Evolutionary conservation across 2,329 filamentous ascomycete species (phyloP).

Genomic region (Emmonsia crescens): DNA sequence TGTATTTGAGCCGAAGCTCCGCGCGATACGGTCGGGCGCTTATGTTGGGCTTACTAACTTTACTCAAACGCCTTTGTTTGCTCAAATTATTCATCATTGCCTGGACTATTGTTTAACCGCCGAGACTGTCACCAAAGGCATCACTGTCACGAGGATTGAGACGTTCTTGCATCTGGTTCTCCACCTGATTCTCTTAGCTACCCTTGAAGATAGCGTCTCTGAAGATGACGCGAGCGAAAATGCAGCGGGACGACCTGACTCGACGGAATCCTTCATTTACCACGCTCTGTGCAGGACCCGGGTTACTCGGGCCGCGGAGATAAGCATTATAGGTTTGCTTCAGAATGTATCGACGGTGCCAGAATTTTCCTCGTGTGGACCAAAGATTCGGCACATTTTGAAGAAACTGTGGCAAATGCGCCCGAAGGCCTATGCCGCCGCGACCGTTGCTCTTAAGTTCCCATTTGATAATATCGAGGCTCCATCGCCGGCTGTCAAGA

Average conservation of each 20-base stretch:
- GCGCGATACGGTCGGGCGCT: constrained; percentile 61
- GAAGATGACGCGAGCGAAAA: constrained; percentile 42
- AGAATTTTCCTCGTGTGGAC: constrained; percentile 69
- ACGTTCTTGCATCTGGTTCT: constrained; percentile 85
- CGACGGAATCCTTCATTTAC: constrained; percentile 50
- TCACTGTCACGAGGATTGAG: constrained; percentile 75
- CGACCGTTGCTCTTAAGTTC: constrained; percentile 49
- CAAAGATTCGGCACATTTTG: constrained; percentile 74
- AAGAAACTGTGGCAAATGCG: constrained; percentile 76
- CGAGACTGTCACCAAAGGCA: constrained; percentile 56
- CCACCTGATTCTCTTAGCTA: constrained; percentile 75
- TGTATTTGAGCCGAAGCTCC: constrained; percentile 80
- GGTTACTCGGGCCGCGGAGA: constrained; percentile 28
- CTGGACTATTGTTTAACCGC: constrained; percentile 69
- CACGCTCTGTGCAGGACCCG: constrained; percentile 57
- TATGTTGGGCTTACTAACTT: constrained; percentile 70
- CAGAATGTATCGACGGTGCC: constrained; percentile 50
- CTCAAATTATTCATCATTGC: constrained; percentile 80
- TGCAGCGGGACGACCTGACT: constrained; percentile 16
- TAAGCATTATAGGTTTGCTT: constrained; percentile 44
- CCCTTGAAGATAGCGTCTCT: constrained; percentile 64
- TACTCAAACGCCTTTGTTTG: constrained; percentile 74
- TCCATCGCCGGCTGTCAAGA: constrained; percentile 61
- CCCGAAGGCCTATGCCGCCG: constrained; percentile 59
- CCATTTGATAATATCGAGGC: constrained; percentile 70